Evolutionary conservation across 1,139 yeast genomes (phyloP).

Genomic region (Nakaseomyces bracarensis): DNA sequence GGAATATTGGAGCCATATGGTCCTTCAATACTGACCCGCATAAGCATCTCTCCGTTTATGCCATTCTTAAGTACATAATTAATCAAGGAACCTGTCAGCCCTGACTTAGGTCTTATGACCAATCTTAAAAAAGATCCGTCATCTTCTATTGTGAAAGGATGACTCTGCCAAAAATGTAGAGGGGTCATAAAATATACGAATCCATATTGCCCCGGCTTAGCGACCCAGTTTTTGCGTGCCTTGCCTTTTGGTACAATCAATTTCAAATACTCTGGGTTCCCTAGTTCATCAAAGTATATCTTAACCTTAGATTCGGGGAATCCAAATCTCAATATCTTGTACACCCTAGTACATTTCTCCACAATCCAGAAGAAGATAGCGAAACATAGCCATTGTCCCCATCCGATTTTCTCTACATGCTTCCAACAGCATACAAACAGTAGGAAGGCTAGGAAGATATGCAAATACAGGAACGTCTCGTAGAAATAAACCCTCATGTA

Average conservation of each 20-base stretch:
- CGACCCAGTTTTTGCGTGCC: slow-evolving; percentile 29
- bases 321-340: slow-evolving; percentile 42
- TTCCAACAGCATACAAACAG: slow-evolving; percentile 53
- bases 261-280: slow-evolving; percentile 10
- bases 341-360: slow-evolving; percentile 48
- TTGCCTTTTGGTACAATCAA: slow-evolving; percentile 32
- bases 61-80: slow-evolving; percentile 21
- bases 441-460: slow-evolving; percentile 48
- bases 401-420: slow-evolving; percentile 44
- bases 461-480: slow-evolving; percentile 54
- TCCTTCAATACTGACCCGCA: slow-evolving; percentile 48
- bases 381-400: slow-evolving; percentile 42
- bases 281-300: slow-evolving; percentile 38
- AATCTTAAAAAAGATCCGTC: slow-evolving; percentile 35
- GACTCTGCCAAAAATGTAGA: slow-evolving; percentile 57
- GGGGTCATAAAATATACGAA: slow-evolving; percentile 25
- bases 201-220: slow-evolving; percentile 29
- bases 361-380: slow-evolving; percentile 55
- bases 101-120: slow-evolving; percentile 42
- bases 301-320: slow-evolving; percentile 42
- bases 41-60: slow-evolving; percentile 15
- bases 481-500: slow-evolving; percentile 48
- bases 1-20: slow-evolving; percentile 53
- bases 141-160: slow-evolving; percentile 55
- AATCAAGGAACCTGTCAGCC: slow-evolving; percentile 37